Evolutionary conservation across 306 rosid genomes (phyloP), one percentile per base, ranked within the genome.

Genomic region (Morella rubra): DNA sequence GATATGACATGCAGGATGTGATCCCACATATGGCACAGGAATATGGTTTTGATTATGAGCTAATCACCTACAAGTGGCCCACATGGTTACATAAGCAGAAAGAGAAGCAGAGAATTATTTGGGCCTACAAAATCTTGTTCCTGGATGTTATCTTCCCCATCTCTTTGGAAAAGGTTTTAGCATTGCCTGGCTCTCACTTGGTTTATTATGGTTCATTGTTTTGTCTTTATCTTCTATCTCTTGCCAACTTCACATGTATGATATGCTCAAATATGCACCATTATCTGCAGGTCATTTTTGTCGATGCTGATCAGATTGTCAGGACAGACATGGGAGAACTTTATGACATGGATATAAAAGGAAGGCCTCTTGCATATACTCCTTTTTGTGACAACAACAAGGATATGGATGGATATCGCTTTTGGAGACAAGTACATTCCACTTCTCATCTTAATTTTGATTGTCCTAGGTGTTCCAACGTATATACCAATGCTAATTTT

Each of bases 21-120:
- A 89, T 95, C 83, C 99, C 98, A 68, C 93, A 32, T 81, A 96
- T 96, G 99, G 97, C 99, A 67, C 60, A 86, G 79, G 98, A 88
- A 71, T 96, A 96, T 80, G 99, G 98, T 70, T 96, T 96, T 79
- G 89, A 91, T 80, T 90, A 87, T 75, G 98, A 89, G 84, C 84
- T 96, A 41, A 84, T 92, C 80, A 96, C 99, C 20, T 96, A 92
- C 92, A 96, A 96, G 77, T 96, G 99, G 99, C 99, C 99, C 66
- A 89, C 99, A 67, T 96, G 99, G 99, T 82, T 96, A 90, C 99
- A 92, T 76, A 96, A 96, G 89, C 99, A 96, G 89, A 96, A 88
- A 74, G 99, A 92, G 80, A 96, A 96, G 83, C 99, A 96, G 81
- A 82, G 99, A 65, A 96, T 96, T 80, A 96, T 96, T 82, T 96